Evolutionary conservation across 2,329 filamentous ascomycete genomes (phyloP), one percentile per base, ranked within the genome.

Genomic region (Xylariaceae sp.): DNA sequence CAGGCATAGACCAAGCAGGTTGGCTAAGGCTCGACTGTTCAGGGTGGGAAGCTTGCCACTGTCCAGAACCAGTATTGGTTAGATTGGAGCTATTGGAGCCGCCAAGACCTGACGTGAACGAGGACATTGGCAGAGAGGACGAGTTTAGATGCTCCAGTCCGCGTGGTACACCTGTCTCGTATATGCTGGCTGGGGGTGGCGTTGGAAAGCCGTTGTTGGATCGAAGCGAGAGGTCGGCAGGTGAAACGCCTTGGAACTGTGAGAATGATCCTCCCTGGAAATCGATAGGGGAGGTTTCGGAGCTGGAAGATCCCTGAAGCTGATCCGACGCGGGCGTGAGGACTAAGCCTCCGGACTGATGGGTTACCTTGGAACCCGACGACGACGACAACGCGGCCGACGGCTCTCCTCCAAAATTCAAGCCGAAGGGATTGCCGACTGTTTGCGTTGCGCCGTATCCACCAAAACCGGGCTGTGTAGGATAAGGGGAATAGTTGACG

Each of bases 371-470:
- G 38, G 44, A 30, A 18, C 29, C 28, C 21, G 48, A 46, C 12
- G 46, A 42, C 3, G 39, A 23, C 15, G 53, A 50, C 21, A 55
- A 51, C 4, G 47, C 38, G 31, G 37, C 40, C 34, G 44, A 47
- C 23, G 41, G 31, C 19, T 43, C 50, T 18, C 42, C 30, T 23
- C 31, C 36, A 9, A 13, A 5, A 13, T 42, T 29, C 9, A 46
- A 36, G 17, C 45, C 46, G 7, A 41, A 30, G 21, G 38, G 36
- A 11, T 28, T 30, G 31, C 33, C 44, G 18, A 43, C 40, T 51
- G 52, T 47, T 54, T 55, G 55, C 26, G 53, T 51, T 23, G 50
- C 34, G 47, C 43, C 50, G 47, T 46, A 36, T 34, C 32, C 48
- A 32, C 32, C 37, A 27, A 38, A 19, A 35, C 45, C 44, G 31